phyloP scores from a whole-genome alignment of 495 filamentous ascomycete species.

The Penicillium antarcticum region DNA sequence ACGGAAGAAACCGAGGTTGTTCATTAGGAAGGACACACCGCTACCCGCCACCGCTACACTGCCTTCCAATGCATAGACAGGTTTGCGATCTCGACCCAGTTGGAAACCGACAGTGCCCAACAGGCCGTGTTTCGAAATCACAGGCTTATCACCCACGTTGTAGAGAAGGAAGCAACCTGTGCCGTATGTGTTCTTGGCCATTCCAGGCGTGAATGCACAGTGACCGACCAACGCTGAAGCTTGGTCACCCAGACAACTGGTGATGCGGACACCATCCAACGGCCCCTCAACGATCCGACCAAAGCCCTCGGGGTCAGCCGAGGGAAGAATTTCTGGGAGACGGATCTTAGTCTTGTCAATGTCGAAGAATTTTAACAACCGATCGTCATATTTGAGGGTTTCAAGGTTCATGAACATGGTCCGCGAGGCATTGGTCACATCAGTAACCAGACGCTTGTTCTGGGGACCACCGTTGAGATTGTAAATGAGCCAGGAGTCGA shows the following conservation, averaged over 20 bases:
- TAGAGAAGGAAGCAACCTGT: conserved; percentile 95
- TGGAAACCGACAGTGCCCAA: conserved; percentile 88
- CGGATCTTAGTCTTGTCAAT: conserved; percentile 71
- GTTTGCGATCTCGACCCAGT: conserved; percentile 55
- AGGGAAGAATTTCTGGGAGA: conserved; percentile 83
- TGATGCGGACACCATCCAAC: conserved; percentile 74
- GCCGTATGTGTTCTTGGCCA: conserved; percentile 94
- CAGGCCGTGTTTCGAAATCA: conserved; percentile 85
- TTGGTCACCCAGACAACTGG: conserved; percentile 89
- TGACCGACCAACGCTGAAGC: conserved; percentile 91
- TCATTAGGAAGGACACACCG: conserved; percentile 85
- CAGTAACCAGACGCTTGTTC: conserved; percentile 73
- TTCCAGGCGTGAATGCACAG: conserved; percentile 80
- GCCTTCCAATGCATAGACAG: conserved; percentile 89
- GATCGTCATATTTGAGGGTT: conserved; percentile 81
- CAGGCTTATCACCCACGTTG: conserved; percentile 87
- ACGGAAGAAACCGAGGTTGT: conserved; percentile 82
- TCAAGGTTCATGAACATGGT: conserved; percentile 97
- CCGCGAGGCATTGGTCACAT: conserved; percentile 86
- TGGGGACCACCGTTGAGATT: conserved; percentile 81
- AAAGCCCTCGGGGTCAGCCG: conserved; percentile 73
- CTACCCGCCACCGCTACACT: conserved; percentile 89
- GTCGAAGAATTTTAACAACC: conserved; percentile 77
- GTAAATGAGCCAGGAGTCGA: conserved; percentile 90
- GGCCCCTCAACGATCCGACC: conserved; percentile 64